These are phyloP conservation scores for Penicillium oxalicum DNA, from an alignment of 2,329 filamentous ascomycete genomes.

Conservation along the genomic window DNA sequence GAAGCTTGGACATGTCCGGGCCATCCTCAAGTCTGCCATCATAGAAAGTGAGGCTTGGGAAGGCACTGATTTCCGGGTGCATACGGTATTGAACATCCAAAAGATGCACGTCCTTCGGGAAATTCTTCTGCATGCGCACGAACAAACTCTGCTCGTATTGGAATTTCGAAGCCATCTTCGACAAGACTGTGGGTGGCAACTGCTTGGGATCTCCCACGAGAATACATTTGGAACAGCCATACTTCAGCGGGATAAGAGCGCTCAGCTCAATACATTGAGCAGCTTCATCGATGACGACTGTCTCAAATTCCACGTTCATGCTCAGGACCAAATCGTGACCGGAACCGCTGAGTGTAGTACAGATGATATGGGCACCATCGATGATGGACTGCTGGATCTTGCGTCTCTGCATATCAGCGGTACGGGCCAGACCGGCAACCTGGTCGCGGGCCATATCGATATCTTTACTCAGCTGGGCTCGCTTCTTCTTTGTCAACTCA, in stretches of 20 bases:
- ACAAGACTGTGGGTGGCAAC: slow-evolving; percentile 89
- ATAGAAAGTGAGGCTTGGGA: slow-evolving; percentile 89
- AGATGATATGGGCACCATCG: slow-evolving; percentile 84
- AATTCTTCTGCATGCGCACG: slow-evolving; percentile 94
- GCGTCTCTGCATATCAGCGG: slow-evolving; percentile 77
- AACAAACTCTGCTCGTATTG: slow-evolving; percentile 98
- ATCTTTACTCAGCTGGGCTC: slow-evolving; percentile 67
- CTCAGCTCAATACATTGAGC: slow-evolving; percentile 97
- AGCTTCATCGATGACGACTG: slow-evolving; percentile 95
- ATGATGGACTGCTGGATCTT: slow-evolving; percentile 86
- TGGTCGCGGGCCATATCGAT: slow-evolving; percentile 86
- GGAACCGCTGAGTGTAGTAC: slow-evolving; percentile 88
- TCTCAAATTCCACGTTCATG: slow-evolving; percentile 93
- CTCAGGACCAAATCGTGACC: slow-evolving; percentile 97
- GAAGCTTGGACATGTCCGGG: slow-evolving; percentile 68
- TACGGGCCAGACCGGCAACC: slow-evolving; percentile 72
- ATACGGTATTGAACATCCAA: slow-evolving; percentile 99
- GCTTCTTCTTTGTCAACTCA: slow-evolving; percentile 69
- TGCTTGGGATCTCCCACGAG: slow-evolving; percentile 97
- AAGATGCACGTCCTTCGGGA: slow-evolving; percentile 80
- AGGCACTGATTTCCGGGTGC: slow-evolving; percentile 92
- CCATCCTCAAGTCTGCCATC: slow-evolving; percentile 82
- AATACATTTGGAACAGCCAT: slow-evolving; percentile 93
- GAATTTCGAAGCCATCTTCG: slow-evolving; percentile 82
- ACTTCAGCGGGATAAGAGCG: slow-evolving; percentile 93